A percentile compares a stretch with the other conserved stretches of the same genome.
Evolutionary conservation across 1,139 yeast genomes (phyloP).

Genomic region (Taiozyma sp.): DNA sequence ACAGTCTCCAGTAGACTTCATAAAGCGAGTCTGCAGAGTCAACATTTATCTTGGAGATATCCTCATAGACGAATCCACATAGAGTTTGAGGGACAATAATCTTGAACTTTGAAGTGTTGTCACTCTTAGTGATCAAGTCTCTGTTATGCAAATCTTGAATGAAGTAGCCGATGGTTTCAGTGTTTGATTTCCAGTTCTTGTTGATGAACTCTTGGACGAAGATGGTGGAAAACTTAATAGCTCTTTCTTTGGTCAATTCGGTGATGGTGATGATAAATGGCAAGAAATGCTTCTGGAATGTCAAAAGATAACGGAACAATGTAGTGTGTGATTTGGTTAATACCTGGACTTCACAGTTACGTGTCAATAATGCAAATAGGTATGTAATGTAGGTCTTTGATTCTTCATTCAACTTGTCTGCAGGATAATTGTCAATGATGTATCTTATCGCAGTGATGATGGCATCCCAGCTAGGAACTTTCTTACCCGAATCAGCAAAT

Average conservation of each 20-base stretch:
- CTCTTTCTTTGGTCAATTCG: conserved; percentile 40
- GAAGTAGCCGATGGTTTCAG: conserved; percentile 42
- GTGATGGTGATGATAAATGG: conserved; percentile 46
- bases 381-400: conserved; percentile 24
- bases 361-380: conserved; percentile 43
- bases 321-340: conserved; percentile 44
- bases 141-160: conserved; percentile 32
- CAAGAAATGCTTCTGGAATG: conserved; percentile 31
- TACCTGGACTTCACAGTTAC: conserved; percentile 54
- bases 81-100: conserved; percentile 13
- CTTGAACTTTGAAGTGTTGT: conserved; percentile 15
- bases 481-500: conserved; percentile 69
- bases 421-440: conserved; percentile 9
- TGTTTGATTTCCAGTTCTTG: conserved; percentile 29
- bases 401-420: conserved; percentile 16
- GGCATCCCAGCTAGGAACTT: conserved; percentile 37
- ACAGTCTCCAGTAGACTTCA: conserved; percentile 24
- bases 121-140: conserved; percentile 14
- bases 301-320: conserved; percentile 34
- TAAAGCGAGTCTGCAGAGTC: conserved; percentile 11
- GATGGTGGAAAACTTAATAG: conserved; percentile 36
- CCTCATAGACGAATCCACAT: conserved; percentile 2
- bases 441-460: conserved; percentile 13
- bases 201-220: conserved; percentile 49
- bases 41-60: conserved; percentile 3